phyloP scores from a whole-genome alignment of 2,329 filamentous ascomycete genomes.

The Aspergillus sclerotialis region DNA sequence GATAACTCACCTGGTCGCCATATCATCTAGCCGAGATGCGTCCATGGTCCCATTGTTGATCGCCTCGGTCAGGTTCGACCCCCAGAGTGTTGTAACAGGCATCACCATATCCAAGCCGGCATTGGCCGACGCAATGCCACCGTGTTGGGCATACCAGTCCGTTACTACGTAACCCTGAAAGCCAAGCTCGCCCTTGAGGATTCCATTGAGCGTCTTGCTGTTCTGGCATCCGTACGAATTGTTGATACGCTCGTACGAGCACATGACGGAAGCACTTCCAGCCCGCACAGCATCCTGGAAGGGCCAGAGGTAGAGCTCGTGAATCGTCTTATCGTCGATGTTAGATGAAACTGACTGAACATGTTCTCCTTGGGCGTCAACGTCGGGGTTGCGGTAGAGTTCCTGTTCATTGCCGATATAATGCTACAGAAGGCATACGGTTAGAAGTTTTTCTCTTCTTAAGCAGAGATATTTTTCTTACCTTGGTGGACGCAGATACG shows the following conservation, averaged over 20 bases:
- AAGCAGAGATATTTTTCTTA: conserved; percentile 46
- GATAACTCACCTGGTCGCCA: too few species aligned
- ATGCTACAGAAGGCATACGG: conserved; percentile 27
- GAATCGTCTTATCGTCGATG: conserved; percentile 65
- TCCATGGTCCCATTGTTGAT: conserved; percentile 35
- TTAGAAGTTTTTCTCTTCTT: conserved; percentile 48
- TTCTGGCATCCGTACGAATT: conserved; percentile 45
- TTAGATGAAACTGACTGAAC: conserved; percentile 32
- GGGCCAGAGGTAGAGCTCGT: conserved; percentile 72
- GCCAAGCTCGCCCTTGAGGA: conserved; percentile 47
- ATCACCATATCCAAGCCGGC: conserved; percentile 35
- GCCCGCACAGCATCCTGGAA: conserved; percentile 66
- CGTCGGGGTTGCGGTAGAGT: neutral
- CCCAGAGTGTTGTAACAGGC: conserved; percentile 20
- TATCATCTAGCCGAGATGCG: conserved; percentile 38
- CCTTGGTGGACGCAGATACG: conserved; percentile 39
- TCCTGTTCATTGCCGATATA: conserved; percentile 54
- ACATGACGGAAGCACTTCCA: conserved; percentile 50
- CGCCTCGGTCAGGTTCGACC: conserved; percentile 9
- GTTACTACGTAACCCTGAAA: conserved; percentile 44
- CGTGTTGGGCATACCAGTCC: conserved; percentile 41
- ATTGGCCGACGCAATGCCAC: conserved; percentile 40
- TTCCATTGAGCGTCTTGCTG: conserved; percentile 36
- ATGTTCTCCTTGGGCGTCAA: neutral
- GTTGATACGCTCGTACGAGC: conserved; percentile 41